Percentiles rank a stretch among this genome's conserved stretches.
Evolutionary conservation across 2,329 filamentous ascomycete species (phyloP).

Genomic region (Botryotinia globosa): DNA sequence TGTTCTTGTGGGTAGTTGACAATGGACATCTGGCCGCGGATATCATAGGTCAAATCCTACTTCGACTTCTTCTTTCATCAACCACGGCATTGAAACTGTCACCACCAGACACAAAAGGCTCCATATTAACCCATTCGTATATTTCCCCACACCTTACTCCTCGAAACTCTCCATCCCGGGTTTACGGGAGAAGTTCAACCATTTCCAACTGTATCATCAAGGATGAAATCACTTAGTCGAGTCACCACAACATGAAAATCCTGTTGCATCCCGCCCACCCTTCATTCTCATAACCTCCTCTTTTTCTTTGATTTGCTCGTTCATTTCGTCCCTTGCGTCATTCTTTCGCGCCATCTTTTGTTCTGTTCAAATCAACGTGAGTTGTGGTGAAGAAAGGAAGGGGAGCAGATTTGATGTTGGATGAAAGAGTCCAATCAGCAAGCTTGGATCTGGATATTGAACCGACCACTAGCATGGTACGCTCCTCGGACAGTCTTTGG

Average conservation of each 20-base stretch:
- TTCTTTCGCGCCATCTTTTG: background rate
- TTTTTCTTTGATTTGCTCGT: background rate
- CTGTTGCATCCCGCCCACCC: background rate
- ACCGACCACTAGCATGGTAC: background rate
- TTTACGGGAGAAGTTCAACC: background rate
- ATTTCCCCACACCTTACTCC: background rate
- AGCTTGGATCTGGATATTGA: background rate
- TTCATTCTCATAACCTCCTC: conserved; percentile 13
- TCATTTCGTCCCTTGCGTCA: background rate
- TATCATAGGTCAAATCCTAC: background rate
- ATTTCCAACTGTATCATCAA: background rate
- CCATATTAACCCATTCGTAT: background rate
- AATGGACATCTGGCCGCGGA: conserved; percentile 38
- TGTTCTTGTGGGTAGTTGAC: conserved; percentile 87
- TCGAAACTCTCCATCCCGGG: background rate
- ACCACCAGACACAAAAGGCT: background rate
- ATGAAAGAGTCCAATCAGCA: background rate
- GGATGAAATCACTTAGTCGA: conserved; percentile 1
- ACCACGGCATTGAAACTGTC: background rate
- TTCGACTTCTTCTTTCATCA: background rate
- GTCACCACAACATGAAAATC: background rate
- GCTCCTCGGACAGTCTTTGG: background rate
- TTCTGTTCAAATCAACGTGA: background rate
- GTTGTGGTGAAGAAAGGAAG: background rate
- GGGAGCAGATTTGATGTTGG: background rate